Percentiles rank a stretch among this genome's conserved stretches.
Evolutionary conservation across 176 grass and related monocot genomes (phyloP).

Genomic region (Cenchrus americanus): DNA sequence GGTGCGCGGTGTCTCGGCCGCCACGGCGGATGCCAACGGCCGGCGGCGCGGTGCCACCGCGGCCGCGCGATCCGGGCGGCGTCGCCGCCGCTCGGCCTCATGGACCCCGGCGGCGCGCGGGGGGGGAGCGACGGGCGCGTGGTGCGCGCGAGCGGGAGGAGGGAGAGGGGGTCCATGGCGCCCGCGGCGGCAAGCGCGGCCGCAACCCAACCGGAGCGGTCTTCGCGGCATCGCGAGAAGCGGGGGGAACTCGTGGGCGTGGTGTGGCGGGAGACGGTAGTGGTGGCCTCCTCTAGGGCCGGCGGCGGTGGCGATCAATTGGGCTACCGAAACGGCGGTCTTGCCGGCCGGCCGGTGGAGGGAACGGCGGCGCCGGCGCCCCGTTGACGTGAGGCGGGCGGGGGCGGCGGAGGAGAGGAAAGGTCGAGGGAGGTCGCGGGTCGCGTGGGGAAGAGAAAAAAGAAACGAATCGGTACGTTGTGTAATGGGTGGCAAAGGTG

Average conservation of each 20-base stretch:
- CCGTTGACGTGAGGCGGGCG: too few relatives aligned
- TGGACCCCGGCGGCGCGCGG: neutral
- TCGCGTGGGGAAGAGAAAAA: too few relatives aligned
- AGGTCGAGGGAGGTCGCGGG: too few relatives aligned
- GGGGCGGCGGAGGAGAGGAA: too few relatives aligned
- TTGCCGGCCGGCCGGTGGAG: too few relatives aligned
- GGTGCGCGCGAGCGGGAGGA: neutral
- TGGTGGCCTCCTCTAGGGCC: slow-evolving; percentile 1
- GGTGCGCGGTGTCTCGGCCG: slow-evolving; percentile 18
- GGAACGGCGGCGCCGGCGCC: too few relatives aligned
- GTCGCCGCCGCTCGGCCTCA: neutral
- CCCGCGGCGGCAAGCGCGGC: slow-evolving; percentile 1
- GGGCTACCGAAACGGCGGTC: neutral
- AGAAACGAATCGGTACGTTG: too few relatives aligned
- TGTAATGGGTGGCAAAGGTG: too few relatives aligned
- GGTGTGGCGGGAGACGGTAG: slow-evolving; percentile 17
- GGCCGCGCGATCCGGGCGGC: neutral
- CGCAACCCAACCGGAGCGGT: neutral
- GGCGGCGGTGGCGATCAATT: too few relatives aligned
- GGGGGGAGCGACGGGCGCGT: slow-evolving; percentile 21
- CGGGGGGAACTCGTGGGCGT: neutral
- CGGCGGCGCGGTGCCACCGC: neutral
- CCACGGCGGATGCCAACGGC: slow-evolving; percentile 20
- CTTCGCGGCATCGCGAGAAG: neutral
- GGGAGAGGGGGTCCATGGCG: slow-evolving; percentile 42